Base-by-base conservation (phyloP, 2,329 filamentous ascomycete genomes). In the Penicillium griseofulvum region DNA sequence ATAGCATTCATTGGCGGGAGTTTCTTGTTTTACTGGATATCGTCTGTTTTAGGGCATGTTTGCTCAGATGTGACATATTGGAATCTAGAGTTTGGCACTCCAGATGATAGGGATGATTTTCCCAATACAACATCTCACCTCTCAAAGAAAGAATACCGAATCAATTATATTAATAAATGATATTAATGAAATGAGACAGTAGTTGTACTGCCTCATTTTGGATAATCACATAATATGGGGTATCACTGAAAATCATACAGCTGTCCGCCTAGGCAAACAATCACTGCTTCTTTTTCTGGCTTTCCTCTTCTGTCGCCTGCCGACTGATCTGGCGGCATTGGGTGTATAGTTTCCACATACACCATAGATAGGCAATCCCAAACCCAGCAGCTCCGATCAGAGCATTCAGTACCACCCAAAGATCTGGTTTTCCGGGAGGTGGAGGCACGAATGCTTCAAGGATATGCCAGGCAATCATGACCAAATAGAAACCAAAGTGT, bases 351-450 rank as follows among this genome's bases (percentile, higher is more conserved):
- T 84, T 87, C 82, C 85, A 88, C 58, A 94, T 74, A 72, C 92
- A 97, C 94, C 94, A 99, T 8, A 94, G 68, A 71, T 97, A 97
- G 73, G 91, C 95, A 33, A 96, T 76, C 0, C 83, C 83, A 71
- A 97, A 99, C 0, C 91, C 94, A 4, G 84, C 87, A 22, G 90
- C 90, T 8, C 94, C 94, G 22, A 97, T 75, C 17, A 91, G 85
- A 9, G 94, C 91, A 67, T 99, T 99, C 12, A 86, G 82, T 3
- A 99, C 92, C 3, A 95, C 87, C 93, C 93, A 99, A 1, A 99
- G 77, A 76, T 99, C 94, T 0, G 94, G 94, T 74, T 96, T 97
- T 55, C 82, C 80, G 0, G 77, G 65, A 5, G 93, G 92, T 14
- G 92, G 86, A 10, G 73, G 58, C 1, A 91, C 75, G 57, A 86